Base-by-base conservation (phyloP, 257 asterid genomes). In the Solanum chilense region DNA sequence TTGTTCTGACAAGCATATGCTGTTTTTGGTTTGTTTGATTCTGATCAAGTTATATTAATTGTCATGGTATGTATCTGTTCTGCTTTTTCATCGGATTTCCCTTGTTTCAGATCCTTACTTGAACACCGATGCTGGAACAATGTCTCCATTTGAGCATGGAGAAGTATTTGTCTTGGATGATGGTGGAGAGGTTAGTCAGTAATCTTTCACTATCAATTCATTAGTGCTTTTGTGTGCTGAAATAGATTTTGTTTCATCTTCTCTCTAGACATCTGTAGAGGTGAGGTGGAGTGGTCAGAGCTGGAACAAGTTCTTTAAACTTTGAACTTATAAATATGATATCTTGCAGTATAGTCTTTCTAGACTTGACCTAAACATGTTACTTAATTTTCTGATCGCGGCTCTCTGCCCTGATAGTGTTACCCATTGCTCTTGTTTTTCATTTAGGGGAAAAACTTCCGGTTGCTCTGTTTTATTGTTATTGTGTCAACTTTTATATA, bases 131-230 rank as follows among this genome's bases (percentile, higher is more conserved):
- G 99, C 98, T 85, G 99, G 99, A 86, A 96, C 98, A 49, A 96
- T 96, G 99, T 96, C 99, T 23, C 99, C 99, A 74, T 95, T 96
- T 74, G 99, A 96, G 88, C 99, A 96, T 88, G 99, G 98, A 62
- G 99, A 96, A 92, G 99, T 96, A 14, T 96, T 86, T 87, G 99
- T 96, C 86, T 90, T 96, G 85, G 99, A 96, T 88, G 99, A 96
- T 87, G 99, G 99, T 69, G 99, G 99, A 62, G 99, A 96, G 99
- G 99, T 96, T 89, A 92, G 96, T 84, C 85, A 44, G 68, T 47
- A 77, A 41, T 47, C 25, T 39, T 23, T 88, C 16, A 13, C 64
- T 33, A 75, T 44, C 60, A 58, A 81, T 69, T 68, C 81, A 21
- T 42, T 62, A n/a, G 9, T 27, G 23, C 25, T 83, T 41, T 35